These are phyloP conservation scores for Coniophora puteana DNA, from an alignment of 1,284 basidiomycete genomes.

Conservation along the genomic window DNA sequence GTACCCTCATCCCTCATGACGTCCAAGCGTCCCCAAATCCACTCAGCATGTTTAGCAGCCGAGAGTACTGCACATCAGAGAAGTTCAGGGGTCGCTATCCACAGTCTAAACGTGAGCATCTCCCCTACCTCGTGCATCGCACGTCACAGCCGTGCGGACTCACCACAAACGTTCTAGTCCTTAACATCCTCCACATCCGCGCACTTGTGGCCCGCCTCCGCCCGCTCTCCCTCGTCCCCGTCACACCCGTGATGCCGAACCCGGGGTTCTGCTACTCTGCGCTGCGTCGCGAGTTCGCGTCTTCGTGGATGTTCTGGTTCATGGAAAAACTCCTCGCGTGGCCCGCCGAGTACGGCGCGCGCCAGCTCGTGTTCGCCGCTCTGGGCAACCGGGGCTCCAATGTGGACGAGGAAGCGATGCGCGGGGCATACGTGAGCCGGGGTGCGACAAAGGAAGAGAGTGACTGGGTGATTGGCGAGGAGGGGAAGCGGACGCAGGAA, in stretches of 20 bases:
- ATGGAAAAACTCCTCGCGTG: constrained; percentile 19
- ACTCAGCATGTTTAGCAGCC: constrained; percentile 26
- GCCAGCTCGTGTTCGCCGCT: constrained; percentile 31
- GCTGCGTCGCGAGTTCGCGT: constrained; percentile 24
- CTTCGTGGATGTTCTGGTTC: constrained; percentile 9
- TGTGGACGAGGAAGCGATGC: constrained; percentile 30
- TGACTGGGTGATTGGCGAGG: constrained; percentile 22
- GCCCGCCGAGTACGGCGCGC: constrained; percentile 32
- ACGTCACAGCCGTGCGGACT: neutral
- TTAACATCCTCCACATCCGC: constrained; percentile 25
- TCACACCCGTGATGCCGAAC: constrained; percentile 35
- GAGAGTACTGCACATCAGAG: constrained; percentile 25
- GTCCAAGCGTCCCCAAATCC: constrained; percentile 26
- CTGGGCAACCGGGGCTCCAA: constrained; percentile 18
- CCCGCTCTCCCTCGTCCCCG: constrained; percentile 11
- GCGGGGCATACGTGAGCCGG: constrained; percentile 33
- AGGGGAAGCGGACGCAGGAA: constrained; percentile 21
- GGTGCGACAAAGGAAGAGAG: constrained; percentile 24
- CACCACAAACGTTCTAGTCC: constrained; percentile 9
- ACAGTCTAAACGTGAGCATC: constrained; percentile 16
- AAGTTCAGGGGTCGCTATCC: constrained; percentile 12
- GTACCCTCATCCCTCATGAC: constrained; percentile 16
- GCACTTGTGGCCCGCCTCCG: constrained; percentile 17
- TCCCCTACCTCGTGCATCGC: neutral
- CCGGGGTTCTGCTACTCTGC: constrained; percentile 48